Conservation (phyloP, 768 basidiomycete species). For the Mycena leptocephala region DNA sequence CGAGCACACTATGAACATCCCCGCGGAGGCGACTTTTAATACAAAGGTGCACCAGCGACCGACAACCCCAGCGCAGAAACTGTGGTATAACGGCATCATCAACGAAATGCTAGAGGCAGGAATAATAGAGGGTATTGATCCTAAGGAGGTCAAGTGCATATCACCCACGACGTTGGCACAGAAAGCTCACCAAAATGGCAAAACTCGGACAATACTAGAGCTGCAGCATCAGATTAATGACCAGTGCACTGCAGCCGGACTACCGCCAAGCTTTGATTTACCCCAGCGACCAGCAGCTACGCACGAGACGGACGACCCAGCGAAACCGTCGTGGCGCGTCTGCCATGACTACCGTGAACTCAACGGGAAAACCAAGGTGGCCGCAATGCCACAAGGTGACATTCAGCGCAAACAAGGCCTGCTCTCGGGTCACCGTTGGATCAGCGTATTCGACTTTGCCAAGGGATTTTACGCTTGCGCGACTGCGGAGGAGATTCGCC, state of each 20-base stretch:
- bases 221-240: constrained; percentile 52
- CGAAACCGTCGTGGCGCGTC: neutral
- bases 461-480: neutral
- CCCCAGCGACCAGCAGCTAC: neutral
- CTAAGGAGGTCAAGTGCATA: constrained; percentile 52
- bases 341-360: neutral
- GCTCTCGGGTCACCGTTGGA: neutral
- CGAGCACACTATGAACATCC: constrained; percentile 52
- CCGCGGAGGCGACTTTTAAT: constrained; percentile 42
- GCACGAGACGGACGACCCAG: neutral
- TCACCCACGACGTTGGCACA: constrained; percentile 51
- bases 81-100: constrained; percentile 35
- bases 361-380: neutral
- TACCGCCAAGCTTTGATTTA: constrained; percentile 36
- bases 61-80: constrained; percentile 43
- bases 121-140: constrained; percentile 46
- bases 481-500: neutral
- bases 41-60: constrained; percentile 49
- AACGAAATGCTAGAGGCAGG: constrained; percentile 53
- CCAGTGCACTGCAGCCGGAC: constrained; percentile 45
- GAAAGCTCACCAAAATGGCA: constrained; percentile 50
- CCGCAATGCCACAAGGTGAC: neutral
- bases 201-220: constrained; percentile 49
- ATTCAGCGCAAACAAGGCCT: neutral
- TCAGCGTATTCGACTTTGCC: neutral